These are phyloP conservation scores for Neurospora cerealis DNA, from an alignment of 495 filamentous ascomycete species.

Conservation along the genomic window DNA sequence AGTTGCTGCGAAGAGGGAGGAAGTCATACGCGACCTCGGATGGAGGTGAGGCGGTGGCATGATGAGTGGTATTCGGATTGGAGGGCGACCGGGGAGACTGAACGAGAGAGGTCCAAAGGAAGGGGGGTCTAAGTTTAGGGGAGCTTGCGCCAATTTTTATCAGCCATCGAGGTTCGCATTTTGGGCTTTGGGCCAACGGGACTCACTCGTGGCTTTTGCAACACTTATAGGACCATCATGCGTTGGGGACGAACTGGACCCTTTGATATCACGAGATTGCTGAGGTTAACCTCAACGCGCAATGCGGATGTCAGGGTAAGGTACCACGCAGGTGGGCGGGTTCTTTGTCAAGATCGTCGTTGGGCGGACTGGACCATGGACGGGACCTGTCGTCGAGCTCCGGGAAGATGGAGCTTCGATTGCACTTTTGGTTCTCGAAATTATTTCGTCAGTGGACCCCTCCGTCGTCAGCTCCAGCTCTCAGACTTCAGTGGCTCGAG, in stretches of 20 bases:
- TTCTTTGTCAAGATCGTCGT: background rate
- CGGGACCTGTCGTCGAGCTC: background rate
- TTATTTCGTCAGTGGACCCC: background rate
- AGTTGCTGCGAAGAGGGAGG: slow-evolving; percentile 90
- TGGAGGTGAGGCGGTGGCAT: slow-evolving; percentile 92
- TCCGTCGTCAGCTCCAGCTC: background rate
- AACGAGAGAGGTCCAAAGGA: background rate
- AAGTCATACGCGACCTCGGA: slow-evolving; percentile 82
- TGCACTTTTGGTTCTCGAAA: background rate
- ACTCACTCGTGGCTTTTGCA: slow-evolving; percentile 1
- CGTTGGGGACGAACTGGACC: background rate
- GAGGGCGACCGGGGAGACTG: background rate
- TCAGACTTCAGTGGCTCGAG: background rate
- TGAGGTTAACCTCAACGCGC: background rate
- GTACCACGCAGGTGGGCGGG: background rate
- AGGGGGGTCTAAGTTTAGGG: background rate
- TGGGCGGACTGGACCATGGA: background rate
- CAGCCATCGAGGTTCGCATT: background rate
- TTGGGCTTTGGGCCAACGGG: background rate
- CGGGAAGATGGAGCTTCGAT: background rate
- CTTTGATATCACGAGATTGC: background rate
- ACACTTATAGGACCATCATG: background rate
- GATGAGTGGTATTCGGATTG: slow-evolving; percentile 9
- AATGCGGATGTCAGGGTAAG: background rate
- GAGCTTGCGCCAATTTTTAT: slow-evolving; percentile 8